Base-by-base conservation (phyloP, 495 filamentous ascomycete species). In the Saxophila tyrrhenica region DNA sequence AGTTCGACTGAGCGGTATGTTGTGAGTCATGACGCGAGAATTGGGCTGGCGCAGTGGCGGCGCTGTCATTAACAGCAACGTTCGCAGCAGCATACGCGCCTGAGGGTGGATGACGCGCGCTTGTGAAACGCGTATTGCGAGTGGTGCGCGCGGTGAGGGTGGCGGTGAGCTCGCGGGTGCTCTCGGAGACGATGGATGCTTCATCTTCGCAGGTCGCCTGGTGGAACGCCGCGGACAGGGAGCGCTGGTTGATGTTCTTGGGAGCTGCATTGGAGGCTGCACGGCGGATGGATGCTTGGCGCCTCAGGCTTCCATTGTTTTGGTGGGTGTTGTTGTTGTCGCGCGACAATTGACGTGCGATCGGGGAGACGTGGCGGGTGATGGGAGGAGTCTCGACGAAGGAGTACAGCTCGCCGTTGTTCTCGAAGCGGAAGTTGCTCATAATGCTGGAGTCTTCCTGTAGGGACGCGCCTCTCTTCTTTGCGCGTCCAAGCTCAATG, bases 101-200 rank as follows among this genome's bases (percentile, higher is more conserved):
- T n/a, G n/a, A n/a, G n/a, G n/a, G n/a, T n/a, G n/a, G n/a, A n/a
- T n/a, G n/a, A n/a, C 75, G 62, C 32, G 70, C 61, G 51, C 75
- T 72, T n/a, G 67, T 70, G 64, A 83, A 85, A 52, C 81, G 77
- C 42, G 80, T 80, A 50, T 63, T 62, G 47, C 56, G 56, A 0
- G 52, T 11, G 23, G 49, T 62, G 47, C 56, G 56, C 1, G 52
- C 7, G 23, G 49, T 60, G 44, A 60, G 55, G 2, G 57, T 60
- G 19, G 47, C 52, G 5, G 57, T 51, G 2, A 25, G 25, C 23
- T 55, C 29, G n/a, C n/a, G n/a, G 3, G 42, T n/a, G 22, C 32
- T 19, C 25, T 53, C 43, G 1, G 25, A 25, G 2, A 20, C 24
- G 22, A 41, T 3, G 15, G 52, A 23, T 13, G 47, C n/a, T 3